These are phyloP conservation scores for Microsporum audouinii DNA, from an alignment of 2,329 filamentous ascomycete genomes.

Conservation along the genomic window DNA sequence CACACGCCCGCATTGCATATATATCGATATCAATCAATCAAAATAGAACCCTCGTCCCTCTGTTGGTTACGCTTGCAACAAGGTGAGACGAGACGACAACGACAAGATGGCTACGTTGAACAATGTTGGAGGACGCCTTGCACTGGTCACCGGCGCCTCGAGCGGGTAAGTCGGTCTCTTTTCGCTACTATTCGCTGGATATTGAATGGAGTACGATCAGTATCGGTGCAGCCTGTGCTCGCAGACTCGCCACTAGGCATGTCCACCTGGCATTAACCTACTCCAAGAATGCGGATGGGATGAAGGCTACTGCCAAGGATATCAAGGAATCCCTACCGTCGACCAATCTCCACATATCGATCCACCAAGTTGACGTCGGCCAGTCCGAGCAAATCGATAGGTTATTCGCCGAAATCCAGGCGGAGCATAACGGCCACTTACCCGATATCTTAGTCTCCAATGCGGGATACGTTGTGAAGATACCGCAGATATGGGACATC, in stretches of 20 bases:
- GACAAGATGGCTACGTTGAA: conserved; percentile 28
- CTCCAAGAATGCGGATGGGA: conserved; percentile 39
- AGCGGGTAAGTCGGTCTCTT: conserved; percentile 40
- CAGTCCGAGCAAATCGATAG: conserved; percentile 42
- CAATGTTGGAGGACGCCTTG: conserved; percentile 43
- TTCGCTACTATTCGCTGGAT: background rate
- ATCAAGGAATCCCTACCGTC: conserved; percentile 20
- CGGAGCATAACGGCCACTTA: conserved; percentile 39
- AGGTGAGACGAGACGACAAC: background rate
- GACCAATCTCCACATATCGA: conserved; percentile 32
- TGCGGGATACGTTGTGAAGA: conserved; percentile 54
- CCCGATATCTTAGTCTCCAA: conserved; percentile 57
- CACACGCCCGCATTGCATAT: background rate
- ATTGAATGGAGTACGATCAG: conserved; percentile 27
- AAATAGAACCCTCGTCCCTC: background rate
- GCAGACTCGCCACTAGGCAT: conserved; percentile 42
- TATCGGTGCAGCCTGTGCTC: conserved; percentile 50
- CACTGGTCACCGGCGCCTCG: conserved; percentile 50
- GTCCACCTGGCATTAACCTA: conserved; percentile 50
- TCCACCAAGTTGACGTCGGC: conserved; percentile 49
- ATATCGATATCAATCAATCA: background rate
- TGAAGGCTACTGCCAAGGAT: conserved; percentile 36
- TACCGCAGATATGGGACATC: conserved; percentile 47
- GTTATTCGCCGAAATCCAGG: conserved; percentile 45
- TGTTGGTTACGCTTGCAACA: background rate